Percentiles rank a stretch among this genome's conserved stretches.
Conservation (phyloP, 1,284 basidiomycete genomes). For the Malassezia slooffiae region DNA sequence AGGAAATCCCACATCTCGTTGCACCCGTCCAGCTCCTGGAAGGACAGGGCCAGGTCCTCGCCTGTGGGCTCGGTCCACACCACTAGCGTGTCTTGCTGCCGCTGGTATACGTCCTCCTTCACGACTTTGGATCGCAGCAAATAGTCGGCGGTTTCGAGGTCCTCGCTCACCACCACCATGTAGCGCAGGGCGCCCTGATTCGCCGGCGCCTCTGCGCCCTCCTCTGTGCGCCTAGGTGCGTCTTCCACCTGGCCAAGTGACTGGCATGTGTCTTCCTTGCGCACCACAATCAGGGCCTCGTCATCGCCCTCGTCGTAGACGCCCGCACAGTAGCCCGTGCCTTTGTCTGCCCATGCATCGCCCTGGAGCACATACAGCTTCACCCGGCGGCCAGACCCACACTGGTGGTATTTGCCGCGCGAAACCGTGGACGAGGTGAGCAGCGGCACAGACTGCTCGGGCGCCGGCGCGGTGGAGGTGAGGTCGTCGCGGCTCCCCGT, state of each 20-base stretch:
- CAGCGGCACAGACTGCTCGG: neutral
- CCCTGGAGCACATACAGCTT: conserved; percentile 43
- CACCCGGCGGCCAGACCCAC: conserved; percentile 42
- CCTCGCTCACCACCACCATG: conserved; percentile 37
- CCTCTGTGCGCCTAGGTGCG: too few species aligned
- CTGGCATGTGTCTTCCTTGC: conserved; percentile 35
- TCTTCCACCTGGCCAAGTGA: conserved; percentile 27
- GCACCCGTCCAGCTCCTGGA: conserved; percentile 92
- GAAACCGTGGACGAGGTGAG: conserved; percentile 31
- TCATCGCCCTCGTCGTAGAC: conserved; percentile 43
- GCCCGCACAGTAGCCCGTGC: conserved; percentile 44
- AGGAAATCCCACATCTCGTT: conserved; percentile 97
- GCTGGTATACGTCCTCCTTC: conserved; percentile 44
- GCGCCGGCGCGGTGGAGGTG: neutral
- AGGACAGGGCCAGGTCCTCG: conserved; percentile 88
- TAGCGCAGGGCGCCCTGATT: conserved; percentile 45
- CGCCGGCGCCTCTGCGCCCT: conserved; percentile 19
- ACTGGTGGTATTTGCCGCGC: conserved; percentile 41
- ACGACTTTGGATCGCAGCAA: conserved; percentile 37
- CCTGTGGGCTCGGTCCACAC: conserved; percentile 97
- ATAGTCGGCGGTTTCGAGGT: conserved; percentile 38
- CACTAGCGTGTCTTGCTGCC: conserved; percentile 70
- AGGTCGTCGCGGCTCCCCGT: neutral
- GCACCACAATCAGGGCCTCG: conserved; percentile 40
- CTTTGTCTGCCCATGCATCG: conserved; percentile 41